These are phyloP conservation scores for Punica granatum DNA, from an alignment of 345 rosid species.

Conservation along the genomic window DNA sequence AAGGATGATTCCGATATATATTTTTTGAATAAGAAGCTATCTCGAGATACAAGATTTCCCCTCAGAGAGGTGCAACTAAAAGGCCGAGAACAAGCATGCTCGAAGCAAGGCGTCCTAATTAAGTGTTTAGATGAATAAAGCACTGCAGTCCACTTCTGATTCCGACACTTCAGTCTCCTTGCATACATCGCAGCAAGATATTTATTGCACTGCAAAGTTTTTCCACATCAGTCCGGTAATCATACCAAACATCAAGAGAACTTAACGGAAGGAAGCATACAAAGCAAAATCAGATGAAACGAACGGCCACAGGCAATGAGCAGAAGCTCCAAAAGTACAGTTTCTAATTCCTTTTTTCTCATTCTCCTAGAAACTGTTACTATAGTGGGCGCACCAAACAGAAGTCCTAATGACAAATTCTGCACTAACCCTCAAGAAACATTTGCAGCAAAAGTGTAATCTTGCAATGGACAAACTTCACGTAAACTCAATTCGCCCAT, in stretches of 20 bases:
- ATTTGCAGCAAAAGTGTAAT: background rate
- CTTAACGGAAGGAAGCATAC: background rate
- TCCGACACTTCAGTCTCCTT: constrained; percentile 46
- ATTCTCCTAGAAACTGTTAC: background rate
- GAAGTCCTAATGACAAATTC: background rate
- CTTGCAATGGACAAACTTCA: background rate
- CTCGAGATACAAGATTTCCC: constrained; percentile 17
- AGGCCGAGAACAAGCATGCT: constrained; percentile 26
- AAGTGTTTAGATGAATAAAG: constrained; percentile 39
- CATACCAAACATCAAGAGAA: background rate
- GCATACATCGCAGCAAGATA: constrained; percentile 52
- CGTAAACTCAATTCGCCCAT: background rate
- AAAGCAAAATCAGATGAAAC: too few relatives aligned
- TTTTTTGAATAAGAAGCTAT: constrained; percentile 31
- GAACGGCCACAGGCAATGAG: background rate
- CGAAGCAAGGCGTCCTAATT: constrained; percentile 27
- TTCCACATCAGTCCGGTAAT: background rate
- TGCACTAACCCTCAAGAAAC: background rate
- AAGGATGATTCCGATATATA: constrained; percentile 22
- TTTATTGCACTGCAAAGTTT: constrained; percentile 17
- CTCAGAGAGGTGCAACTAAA: constrained; percentile 17
- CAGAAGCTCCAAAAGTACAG: background rate
- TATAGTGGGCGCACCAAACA: background rate
- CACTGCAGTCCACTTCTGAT: constrained; percentile 51
- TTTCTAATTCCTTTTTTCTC: background rate